These are phyloP conservation scores for Zygotorulaspora chibaensis DNA, from an alignment of 805 yeast genomes.

Conservation along the genomic window DNA sequence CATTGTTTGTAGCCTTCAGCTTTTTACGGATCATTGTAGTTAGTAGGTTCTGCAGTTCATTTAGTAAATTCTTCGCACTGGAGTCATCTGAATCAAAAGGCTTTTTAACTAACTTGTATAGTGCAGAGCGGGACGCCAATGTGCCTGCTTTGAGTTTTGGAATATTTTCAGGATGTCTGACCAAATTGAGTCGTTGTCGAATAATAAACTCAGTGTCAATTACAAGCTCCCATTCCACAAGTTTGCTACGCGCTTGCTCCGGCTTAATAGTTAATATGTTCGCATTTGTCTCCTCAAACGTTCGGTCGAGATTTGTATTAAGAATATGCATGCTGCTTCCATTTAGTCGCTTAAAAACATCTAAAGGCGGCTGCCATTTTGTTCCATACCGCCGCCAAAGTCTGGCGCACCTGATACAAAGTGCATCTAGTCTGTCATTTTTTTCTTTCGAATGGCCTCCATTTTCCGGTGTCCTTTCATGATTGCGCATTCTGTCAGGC, in stretches of 20 bases:
- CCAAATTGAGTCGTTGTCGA: slow-evolving; percentile 42
- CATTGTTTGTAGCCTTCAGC: not conserved
- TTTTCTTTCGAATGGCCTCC: slow-evolving; percentile 2
- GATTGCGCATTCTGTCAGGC: slow-evolving; percentile 13
- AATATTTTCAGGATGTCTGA: slow-evolving; percentile 16
- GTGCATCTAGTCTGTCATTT: slow-evolving; percentile 45
- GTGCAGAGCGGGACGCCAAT: slow-evolving; percentile 20
- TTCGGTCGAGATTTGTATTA: slow-evolving; percentile 14
- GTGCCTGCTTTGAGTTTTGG: slow-evolving; percentile 21
- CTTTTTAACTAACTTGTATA: slow-evolving; percentile 20
- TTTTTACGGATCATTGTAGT: slow-evolving; percentile 1
- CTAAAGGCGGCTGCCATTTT: slow-evolving; percentile 76
- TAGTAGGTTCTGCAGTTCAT: slow-evolving; percentile 18
- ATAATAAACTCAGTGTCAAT: slow-evolving; percentile 57
- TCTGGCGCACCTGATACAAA: slow-evolving; percentile 83
- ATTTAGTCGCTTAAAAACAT: slow-evolving; percentile 47
- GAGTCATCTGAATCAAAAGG: slow-evolving; percentile 13
- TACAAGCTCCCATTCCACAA: slow-evolving; percentile 61
- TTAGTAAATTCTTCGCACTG: slow-evolving; percentile 10
- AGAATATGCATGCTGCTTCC: slow-evolving; percentile 21
- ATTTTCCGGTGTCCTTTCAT: not conserved
- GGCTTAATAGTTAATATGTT: slow-evolving; percentile 16
- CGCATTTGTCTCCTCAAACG: slow-evolving; percentile 19
- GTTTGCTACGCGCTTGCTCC: slow-evolving; percentile 35
- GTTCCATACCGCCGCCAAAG: slow-evolving; percentile 90